phyloP scores from a whole-genome alignment of 225 moss, liverwort and hornwort species.

The Marchantia paleacea region DNA sequence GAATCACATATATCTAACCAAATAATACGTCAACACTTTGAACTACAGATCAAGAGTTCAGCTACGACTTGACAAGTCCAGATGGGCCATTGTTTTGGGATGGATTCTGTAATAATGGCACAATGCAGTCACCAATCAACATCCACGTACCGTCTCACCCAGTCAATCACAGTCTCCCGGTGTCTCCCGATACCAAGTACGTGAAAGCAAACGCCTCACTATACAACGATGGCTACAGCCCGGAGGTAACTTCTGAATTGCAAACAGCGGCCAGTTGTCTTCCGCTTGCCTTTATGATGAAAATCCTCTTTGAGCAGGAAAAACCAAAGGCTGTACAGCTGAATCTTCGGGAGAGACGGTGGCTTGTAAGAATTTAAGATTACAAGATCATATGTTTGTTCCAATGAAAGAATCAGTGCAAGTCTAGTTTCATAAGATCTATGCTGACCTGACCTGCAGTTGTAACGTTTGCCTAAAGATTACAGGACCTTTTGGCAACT shows the following conservation, averaged over 20 bases:
- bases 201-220: neutral
- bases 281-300: too few species aligned
- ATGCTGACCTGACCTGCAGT: neutral
- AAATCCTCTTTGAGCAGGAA: too few species aligned
- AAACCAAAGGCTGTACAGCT: too few species aligned
- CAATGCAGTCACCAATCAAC: constrained; percentile 3
- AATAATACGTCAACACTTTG: too few species aligned
- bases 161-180: neutral
- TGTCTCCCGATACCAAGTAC: neutral
- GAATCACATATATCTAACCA: too few species aligned
- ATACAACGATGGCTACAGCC: constrained; percentile 7
- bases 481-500: neutral
- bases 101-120: constrained; percentile 8
- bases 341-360: too few species aligned
- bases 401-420: too few species aligned
- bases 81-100: neutral
- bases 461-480: neutral
- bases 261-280: neutral
- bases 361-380: too few species aligned
- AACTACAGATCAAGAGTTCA: constrained; percentile 4
- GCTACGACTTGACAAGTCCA: neutral
- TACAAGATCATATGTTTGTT: too few species aligned
- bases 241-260: neutral
- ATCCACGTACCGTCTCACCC: neutral
- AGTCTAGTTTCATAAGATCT: too few species aligned